Base-by-base conservation (phyloP, 495 filamentous ascomycete species). In the Aspergillus taichungensis region DNA sequence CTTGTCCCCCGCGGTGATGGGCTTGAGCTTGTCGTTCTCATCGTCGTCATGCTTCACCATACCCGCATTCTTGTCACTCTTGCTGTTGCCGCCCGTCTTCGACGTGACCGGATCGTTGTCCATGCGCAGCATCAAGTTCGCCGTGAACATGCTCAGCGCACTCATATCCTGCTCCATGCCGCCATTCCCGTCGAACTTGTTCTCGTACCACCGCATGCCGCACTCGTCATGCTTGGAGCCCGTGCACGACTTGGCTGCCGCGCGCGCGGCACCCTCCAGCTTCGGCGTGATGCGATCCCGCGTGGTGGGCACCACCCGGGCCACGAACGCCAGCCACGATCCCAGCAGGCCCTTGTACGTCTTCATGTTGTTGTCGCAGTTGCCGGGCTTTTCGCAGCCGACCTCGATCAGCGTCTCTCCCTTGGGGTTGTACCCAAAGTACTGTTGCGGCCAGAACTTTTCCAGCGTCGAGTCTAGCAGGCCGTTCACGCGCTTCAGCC, bases 341-440 rank as follows among this genome's bases (percentile, higher is more conserved):
- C 76, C 62, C n/a, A 85, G 61, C 49, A 83, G 78, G 24, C 79
- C 82, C 60, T 87, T 87, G 72, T 83, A 85, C 36, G 68, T 72
- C 31, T 66, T 63, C 59, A 81, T 74, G 55, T 85, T 81, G 45
- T 61, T 60, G 59, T 83, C 69, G 64, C 84, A 88, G 40, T 68
- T 71, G 35, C 61, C 66, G 11, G 56, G 54, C 0, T 64, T 56
- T 53, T 90, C 85, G 66, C 84, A 88, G 38, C 76, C 69, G n/a
- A 77, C 70, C 58, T 88, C 85, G 36, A 63, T 55, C 56, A 83
- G 68, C 60, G 83, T 61, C 45, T 71, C 64, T 24, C 18, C 18
- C 4, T 24, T 24, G 18, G 18, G 1, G 4, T 24, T 24, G 18
- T 24, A 24, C 30, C 49, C 50, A 14, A 54, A 54, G 40, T 65